phyloP scores from a whole-genome alignment of 352 stramenopile species.

The Phytopythium mirpurense region DNA sequence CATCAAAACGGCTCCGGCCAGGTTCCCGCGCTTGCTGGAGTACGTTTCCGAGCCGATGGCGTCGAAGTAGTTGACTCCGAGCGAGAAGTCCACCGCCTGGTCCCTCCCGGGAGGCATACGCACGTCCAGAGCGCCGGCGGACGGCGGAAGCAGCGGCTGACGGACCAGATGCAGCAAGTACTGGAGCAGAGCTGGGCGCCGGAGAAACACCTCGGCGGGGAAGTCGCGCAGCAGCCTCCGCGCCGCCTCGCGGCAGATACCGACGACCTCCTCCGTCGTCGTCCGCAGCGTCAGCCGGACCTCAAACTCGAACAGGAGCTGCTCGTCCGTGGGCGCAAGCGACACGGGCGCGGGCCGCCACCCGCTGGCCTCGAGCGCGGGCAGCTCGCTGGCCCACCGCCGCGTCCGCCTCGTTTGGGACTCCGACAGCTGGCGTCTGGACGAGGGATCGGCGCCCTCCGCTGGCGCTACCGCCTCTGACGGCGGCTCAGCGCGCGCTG shows the following conservation, averaged over 20 bases:
- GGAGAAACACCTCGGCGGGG: constrained; percentile 61
- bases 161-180: constrained; percentile 61
- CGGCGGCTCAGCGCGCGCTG: background rate
- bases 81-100: constrained; percentile 20
- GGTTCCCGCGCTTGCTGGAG: constrained; percentile 39
- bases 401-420: constrained; percentile 3
- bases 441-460: background rate
- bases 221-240: constrained; percentile 60
- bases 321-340: constrained; percentile 56
- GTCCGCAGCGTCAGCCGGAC: constrained; percentile 58
- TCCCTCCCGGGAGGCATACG: constrained; percentile 6
- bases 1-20: constrained; percentile 44
- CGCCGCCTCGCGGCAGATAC: constrained; percentile 41
- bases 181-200: constrained; percentile 48
- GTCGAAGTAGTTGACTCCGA: constrained; percentile 77
- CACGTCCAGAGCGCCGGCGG: background rate
- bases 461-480: background rate
- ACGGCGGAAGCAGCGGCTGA: constrained; percentile 43
- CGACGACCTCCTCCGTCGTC: constrained; percentile 39
- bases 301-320: constrained; percentile 77
- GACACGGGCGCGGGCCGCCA: constrained; percentile 54
- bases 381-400: constrained; percentile 10
- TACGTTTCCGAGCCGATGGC: constrained; percentile 37
- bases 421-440: background rate
- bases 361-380: constrained; percentile 26